phyloP scores from a whole-genome alignment of 352 stramenopile species.

The Phytophthora multivora region DNA sequence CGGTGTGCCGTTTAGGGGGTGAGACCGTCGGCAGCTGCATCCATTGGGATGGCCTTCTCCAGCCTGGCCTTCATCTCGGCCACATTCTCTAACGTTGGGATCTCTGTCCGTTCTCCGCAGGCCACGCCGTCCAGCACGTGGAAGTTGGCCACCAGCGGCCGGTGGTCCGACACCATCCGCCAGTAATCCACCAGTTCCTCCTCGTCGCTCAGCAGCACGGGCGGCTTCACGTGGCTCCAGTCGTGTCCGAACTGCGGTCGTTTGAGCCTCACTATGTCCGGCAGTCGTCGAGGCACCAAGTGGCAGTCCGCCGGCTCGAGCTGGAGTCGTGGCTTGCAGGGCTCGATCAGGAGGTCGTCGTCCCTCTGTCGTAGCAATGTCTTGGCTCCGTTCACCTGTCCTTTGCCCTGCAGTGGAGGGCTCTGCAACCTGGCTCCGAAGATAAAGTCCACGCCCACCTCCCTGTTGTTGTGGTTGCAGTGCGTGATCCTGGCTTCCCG shows the following conservation, averaged over 20 bases:
- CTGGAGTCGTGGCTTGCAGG: slow-evolving; percentile 36
- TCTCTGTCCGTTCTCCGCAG: slow-evolving; percentile 1
- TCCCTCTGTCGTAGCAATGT: slow-evolving; percentile 4
- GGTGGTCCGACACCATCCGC: slow-evolving; percentile 82
- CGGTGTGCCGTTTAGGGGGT: slow-evolving; percentile 22
- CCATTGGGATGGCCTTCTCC: slow-evolving; percentile 16
- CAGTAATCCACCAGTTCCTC: slow-evolving; percentile 82
- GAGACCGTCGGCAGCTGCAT: slow-evolving; percentile 33
- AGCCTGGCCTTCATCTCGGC: slow-evolving; percentile 31
- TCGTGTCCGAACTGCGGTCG: slow-evolving; percentile 78
- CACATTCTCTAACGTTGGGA: slow-evolving; percentile 25
- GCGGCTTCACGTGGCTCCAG: slow-evolving; percentile 53
- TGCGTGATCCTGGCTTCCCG: slow-evolving; percentile 85
- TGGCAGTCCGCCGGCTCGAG: slow-evolving; percentile 63
- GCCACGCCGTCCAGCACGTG: slow-evolving; percentile 37
- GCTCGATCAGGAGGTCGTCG: slow-evolving; percentile 1
- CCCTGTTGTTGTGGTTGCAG: slow-evolving; percentile 90
- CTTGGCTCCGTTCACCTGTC: background rate
- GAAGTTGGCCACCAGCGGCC: slow-evolving; percentile 70
- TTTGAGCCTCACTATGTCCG: slow-evolving; percentile 74
- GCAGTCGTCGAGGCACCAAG: slow-evolving; percentile 63
- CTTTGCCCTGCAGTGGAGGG: background rate
- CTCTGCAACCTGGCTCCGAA: slow-evolving; percentile 64
- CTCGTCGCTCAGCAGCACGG: slow-evolving; percentile 52
- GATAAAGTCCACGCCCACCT: slow-evolving; percentile 89